phyloP scores from a whole-genome alignment of 208 protist genomes.

The Tritrichomonas musculus region DNA sequence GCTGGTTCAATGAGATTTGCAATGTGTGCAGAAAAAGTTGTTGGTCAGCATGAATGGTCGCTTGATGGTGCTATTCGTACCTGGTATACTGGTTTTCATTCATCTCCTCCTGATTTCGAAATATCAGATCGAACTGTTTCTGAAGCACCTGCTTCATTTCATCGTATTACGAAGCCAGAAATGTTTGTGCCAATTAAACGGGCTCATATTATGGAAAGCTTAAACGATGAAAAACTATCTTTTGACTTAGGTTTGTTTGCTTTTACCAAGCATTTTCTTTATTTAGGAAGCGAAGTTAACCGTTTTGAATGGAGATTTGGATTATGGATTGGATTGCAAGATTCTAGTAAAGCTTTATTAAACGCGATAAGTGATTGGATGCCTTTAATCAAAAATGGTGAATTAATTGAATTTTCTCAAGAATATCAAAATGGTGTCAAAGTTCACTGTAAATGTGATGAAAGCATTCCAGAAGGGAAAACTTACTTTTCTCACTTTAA shows the following conservation, averaged over 20 bases:
- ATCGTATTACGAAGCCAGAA: neutral
- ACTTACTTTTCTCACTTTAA: neutral
- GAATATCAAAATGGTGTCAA: neutral
- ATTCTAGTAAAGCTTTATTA: neutral
- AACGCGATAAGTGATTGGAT: neutral
- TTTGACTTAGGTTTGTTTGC: neutral
- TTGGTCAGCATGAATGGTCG: neutral
- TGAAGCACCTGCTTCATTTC: neutral
- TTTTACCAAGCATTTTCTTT: neutral
- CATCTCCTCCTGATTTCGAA: neutral
- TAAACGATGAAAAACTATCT: neutral
- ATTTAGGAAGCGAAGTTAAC: neutral
- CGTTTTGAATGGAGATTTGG: neutral
- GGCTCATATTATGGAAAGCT: neutral
- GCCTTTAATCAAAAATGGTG: neutral
- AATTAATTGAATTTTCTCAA: neutral
- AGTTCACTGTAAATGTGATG: neutral
- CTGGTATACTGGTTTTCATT: neutral
- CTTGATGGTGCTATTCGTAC: neutral
- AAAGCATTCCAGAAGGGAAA: neutral
- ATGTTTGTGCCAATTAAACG: neutral
- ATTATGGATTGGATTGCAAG: neutral
- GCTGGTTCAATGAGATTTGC: slow-evolving; percentile 15
- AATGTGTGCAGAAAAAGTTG: neutral
- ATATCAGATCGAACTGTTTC: neutral